Evolutionary conservation across 2,329 filamentous ascomycete genomes (phyloP).

Genomic region (Fusarium beomiforme): DNA sequence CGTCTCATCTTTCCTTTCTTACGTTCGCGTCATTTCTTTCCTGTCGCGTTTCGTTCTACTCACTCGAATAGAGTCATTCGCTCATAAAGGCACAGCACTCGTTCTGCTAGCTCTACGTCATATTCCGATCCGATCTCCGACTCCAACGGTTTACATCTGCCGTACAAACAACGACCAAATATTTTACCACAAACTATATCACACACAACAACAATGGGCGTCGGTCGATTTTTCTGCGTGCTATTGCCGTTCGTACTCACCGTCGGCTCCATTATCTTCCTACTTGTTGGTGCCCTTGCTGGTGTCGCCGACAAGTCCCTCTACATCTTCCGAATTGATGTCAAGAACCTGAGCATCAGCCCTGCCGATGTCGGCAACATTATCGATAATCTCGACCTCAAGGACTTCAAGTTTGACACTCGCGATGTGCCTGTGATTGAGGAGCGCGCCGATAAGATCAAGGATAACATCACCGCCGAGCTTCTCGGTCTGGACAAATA

Average conservation of each 20-base stretch:
- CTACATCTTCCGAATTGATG: constrained; percentile 70
- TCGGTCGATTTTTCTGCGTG: constrained; percentile 86
- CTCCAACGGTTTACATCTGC: constrained; percentile 7
- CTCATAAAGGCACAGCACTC: constrained; percentile 24
- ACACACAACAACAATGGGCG: constrained; percentile 57
- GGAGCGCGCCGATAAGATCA: constrained; percentile 58
- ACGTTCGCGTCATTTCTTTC: constrained; percentile 9
- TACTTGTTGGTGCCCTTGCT: constrained; percentile 66
- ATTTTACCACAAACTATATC: neutral
- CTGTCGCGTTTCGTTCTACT: constrained; percentile 6
- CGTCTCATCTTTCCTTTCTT: constrained; percentile 12
- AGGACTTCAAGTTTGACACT: constrained; percentile 30
- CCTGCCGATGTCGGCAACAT: constrained; percentile 50
- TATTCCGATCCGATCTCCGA: constrained; percentile 28
- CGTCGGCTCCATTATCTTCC: constrained; percentile 77
- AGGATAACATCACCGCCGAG: constrained; percentile 64
- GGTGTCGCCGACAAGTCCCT: constrained; percentile 66
- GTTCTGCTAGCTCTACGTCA: constrained; percentile 38
- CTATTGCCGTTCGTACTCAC: constrained; percentile 86
- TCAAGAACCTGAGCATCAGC: constrained; percentile 63
- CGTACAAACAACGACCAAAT: constrained; percentile 9
- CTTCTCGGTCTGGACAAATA: constrained; percentile 74
- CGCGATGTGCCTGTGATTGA: constrained; percentile 51
- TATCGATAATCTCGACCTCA: constrained; percentile 45
- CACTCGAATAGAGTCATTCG: constrained; percentile 25